phyloP scores from a whole-genome alignment of 306 rosid species.

The Cicer judaicum region DNA sequence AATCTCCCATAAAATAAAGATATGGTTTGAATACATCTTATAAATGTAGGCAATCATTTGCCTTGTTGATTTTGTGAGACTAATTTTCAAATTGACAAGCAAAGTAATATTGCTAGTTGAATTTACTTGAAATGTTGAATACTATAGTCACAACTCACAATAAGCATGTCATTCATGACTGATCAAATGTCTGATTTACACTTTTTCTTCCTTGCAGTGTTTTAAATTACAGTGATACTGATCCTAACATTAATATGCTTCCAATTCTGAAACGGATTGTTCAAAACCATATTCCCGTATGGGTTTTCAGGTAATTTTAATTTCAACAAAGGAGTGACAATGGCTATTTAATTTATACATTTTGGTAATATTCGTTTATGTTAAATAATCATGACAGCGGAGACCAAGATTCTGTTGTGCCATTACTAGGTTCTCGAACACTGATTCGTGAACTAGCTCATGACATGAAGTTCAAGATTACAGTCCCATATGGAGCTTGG shows the following conservation, averaged over 20 bases:
- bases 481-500: slow-evolving; percentile 89
- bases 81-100: too few species aligned
- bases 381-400: slow-evolving; percentile 55
- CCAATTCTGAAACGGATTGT: slow-evolving; percentile 79
- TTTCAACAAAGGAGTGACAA: slow-evolving; percentile 2
- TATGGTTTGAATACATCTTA: background rate
- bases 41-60: background rate
- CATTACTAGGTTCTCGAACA: slow-evolving; percentile 80
- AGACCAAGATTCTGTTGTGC: slow-evolving; percentile 89
- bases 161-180: too few species aligned
- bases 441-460: slow-evolving; percentile 82
- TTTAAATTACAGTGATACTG: slow-evolving; percentile 67
- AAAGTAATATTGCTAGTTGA: too few species aligned
- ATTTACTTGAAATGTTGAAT: too few species aligned
- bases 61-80: background rate
- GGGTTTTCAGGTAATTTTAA: slow-evolving; percentile 86
- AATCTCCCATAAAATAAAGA: background rate
- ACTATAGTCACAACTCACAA: too few species aligned
- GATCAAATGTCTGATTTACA: slow-evolving; percentile 39
- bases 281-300: slow-evolving; percentile 70
- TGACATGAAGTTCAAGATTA: slow-evolving; percentile 61
- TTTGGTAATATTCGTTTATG: background rate
- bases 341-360: background rate
- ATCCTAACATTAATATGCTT: slow-evolving; percentile 73
- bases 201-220: slow-evolving; percentile 50